Evolutionary conservation across 805 yeast genomes (phyloP), one percentile per base, ranked within the genome.

Genomic region (Wickerhamomyces bisporus): DNA sequence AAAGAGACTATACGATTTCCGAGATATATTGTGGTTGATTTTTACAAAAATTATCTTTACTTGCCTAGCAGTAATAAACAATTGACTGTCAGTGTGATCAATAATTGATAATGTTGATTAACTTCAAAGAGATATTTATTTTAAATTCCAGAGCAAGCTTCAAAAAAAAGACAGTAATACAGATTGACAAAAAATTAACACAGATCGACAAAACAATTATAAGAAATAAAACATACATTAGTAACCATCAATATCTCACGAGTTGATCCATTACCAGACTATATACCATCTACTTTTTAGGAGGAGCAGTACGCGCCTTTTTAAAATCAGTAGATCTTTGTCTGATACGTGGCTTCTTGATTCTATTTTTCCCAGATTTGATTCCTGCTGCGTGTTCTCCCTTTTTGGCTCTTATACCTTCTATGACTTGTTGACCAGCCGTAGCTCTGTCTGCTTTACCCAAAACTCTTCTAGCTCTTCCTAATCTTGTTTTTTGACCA

Each of bases 391-490:
- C 70, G 40, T 63, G 66, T 37, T 68, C 75, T 20, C 86, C 88
- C 60, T 81, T 82, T 41, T 67, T 63, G 13, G 96, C 88, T 66
- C 95, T 77, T 39, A 73, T 65, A 45, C 96, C 96, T 65, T 87
- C 96, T 6, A 68, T 52, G 41, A 76, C 56, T 36, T 64, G 51
- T 46, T 67, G 66, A 35, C 91, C 91, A 8, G 79, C 73, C 17
- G 81, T 70, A 26, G 82, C 73, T 51, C 83, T 75, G 57, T 86
- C 96, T 37, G 88, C 85, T 56, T 80, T 86, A 36, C 91, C 91
- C 32, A 88, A 68, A 4, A 83, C 69, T 39, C 76, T 70, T 52
- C 73, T 74, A 16, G 93, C 95, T 60, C 96, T 75, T 26, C 96
- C 96, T 27, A 86, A 60, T 51, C 75, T 75, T 13, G 94, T 82